Evolutionary conservation across 495 filamentous ascomycete species (phyloP).

Genomic region (Oidiodendron maius): DNA sequence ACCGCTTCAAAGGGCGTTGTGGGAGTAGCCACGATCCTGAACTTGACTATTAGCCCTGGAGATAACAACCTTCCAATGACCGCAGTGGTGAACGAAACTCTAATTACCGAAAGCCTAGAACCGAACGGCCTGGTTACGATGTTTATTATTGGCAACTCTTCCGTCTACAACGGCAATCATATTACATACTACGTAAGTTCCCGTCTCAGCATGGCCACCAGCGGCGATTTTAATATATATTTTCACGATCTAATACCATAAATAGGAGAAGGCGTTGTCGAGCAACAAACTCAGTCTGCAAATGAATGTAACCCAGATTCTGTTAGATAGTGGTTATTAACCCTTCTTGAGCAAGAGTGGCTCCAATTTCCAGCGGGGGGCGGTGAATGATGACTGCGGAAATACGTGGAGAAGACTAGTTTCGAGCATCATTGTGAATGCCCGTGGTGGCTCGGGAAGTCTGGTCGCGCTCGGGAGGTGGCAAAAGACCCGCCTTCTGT

Average conservation of each 20-base stretch:
- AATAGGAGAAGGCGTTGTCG: conserved; percentile 15
- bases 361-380: no score
- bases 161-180: conserved; percentile 17
- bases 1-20: conserved; percentile 19
- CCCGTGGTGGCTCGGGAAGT: no score
- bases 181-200: conserved; percentile 34
- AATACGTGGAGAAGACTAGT: no score
- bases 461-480: no score
- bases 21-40: conserved; percentile 26
- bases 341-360: no score
- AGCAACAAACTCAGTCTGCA: conserved; percentile 14
- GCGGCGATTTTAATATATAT: background rate
- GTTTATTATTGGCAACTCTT: conserved; percentile 9
- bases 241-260: background rate
- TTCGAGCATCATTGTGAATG: no score
- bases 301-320: conserved; percentile 15
- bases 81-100: conserved; percentile 18
- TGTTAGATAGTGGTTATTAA: conserved; percentile 7
- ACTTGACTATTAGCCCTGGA: conserved; percentile 32
- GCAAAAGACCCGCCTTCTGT: no score
- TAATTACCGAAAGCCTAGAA: conserved; percentile 1
- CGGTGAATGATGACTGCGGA: no score
- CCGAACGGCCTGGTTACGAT: conserved; percentile 7
- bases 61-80: conserved; percentile 33
- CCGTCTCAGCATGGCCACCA: background rate